Evolutionary conservation across 805 yeast species (phyloP).

Genomic region (Candida anglica): DNA sequence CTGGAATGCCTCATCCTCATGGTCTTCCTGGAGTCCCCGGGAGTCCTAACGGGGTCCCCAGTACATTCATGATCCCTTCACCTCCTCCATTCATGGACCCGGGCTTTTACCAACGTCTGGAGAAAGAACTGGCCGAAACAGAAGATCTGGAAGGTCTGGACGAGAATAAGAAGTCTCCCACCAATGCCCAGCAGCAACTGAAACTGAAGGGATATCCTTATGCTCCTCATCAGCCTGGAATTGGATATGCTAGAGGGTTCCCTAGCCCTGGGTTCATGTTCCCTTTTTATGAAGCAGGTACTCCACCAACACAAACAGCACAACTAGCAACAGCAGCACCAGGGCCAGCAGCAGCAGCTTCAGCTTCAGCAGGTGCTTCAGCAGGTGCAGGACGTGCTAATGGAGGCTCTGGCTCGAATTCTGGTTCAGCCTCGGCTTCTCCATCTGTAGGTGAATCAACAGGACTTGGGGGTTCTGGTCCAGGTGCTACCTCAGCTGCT

Average conservation of each 20-base stretch:
- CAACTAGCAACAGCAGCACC: slow-evolving; percentile 4
- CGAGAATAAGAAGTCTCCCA: slow-evolving; percentile 1
- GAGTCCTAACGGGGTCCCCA: background rate
- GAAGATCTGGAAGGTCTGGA: background rate
- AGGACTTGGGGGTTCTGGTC: too few species aligned
- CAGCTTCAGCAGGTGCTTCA: too few species aligned
- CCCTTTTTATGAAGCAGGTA: slow-evolving; percentile 31
- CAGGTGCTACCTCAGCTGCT: slow-evolving; percentile 1
- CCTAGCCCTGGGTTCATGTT: slow-evolving; percentile 43
- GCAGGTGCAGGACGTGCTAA: too few species aligned
- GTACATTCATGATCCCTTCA: slow-evolving; percentile 34
- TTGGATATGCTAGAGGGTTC: too few species aligned
- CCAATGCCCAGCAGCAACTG: background rate
- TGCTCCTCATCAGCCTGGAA: slow-evolving; percentile 32
- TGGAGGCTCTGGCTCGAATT: too few species aligned
- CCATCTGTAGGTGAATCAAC: too few species aligned
- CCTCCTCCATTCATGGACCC: slow-evolving; percentile 37
- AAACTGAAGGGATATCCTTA: slow-evolving; percentile 18
- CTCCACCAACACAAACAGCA: slow-evolving; percentile 20
- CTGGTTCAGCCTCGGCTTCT: too few species aligned
- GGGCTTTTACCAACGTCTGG: slow-evolving; percentile 16
- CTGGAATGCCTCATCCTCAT: too few species aligned
- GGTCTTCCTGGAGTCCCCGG: background rate
- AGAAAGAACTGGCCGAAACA: background rate
- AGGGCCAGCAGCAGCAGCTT: background rate